These are phyloP conservation scores for Pythium vanterpoolii DNA, from an alignment of 352 stramenopile genomes.

Conservation along the genomic window DNA sequence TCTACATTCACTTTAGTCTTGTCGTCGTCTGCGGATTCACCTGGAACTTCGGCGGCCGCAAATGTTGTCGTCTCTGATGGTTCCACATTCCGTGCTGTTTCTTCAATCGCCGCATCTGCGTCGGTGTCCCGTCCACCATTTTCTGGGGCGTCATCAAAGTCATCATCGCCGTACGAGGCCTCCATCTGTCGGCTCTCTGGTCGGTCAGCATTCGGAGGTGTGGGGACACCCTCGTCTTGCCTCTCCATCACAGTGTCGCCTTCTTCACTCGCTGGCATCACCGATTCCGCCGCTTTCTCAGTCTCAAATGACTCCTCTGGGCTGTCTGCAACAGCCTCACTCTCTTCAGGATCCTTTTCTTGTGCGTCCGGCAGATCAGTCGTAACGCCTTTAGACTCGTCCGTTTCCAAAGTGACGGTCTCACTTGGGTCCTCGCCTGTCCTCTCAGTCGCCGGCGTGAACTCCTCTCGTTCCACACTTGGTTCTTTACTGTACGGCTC, in stretches of 20 bases:
- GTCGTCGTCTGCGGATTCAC: neutral
- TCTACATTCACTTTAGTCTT: neutral
- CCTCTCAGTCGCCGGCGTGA: neutral
- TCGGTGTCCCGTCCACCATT: neutral
- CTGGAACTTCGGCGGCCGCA: neutral
- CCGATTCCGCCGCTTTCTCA: neutral
- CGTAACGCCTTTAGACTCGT: neutral
- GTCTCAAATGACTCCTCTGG: neutral
- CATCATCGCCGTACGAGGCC: constrained; percentile 18
- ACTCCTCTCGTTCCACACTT: neutral
- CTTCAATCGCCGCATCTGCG: neutral
- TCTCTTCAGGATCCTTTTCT: neutral
- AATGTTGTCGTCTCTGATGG: neutral
- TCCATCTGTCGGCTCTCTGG: constrained; percentile 22
- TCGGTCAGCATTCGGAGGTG: constrained; percentile 3
- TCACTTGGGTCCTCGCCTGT: neutral
- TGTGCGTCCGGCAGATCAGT: neutral
- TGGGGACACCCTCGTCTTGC: neutral
- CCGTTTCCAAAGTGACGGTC: neutral
- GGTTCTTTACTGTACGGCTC: neutral
- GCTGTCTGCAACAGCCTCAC: neutral
- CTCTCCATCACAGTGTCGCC: neutral
- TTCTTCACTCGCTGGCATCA: neutral
- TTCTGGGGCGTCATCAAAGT: constrained; percentile 15
- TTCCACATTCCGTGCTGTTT: neutral